These are phyloP conservation scores for Fagopyrum esculentum DNA, from an alignment of 148 eudicot genomes.

Conservation along the genomic window DNA sequence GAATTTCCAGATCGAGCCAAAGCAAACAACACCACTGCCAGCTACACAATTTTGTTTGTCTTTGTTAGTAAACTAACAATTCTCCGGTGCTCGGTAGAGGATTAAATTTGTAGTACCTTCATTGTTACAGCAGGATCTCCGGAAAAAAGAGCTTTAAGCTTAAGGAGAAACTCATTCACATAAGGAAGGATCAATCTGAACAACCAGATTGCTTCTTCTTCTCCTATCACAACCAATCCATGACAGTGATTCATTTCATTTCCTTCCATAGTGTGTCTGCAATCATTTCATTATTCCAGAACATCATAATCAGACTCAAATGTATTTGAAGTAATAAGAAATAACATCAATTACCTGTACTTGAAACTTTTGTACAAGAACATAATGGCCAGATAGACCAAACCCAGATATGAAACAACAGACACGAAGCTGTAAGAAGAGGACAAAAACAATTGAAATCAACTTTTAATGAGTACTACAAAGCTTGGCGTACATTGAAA, in stretches of 20 bases:
- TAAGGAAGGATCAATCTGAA: constrained; percentile 57
- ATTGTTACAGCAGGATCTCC: constrained; percentile 76
- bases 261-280: constrained; percentile 16
- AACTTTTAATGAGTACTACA: too few relatives aligned
- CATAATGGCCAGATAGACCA: constrained; percentile 55
- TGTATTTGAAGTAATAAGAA: background rate
- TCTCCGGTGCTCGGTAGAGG: background rate
- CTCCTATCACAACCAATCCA: constrained; percentile 38
- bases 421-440: constrained; percentile 50
- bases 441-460: background rate
- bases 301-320: too few relatives aligned
- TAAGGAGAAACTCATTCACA: constrained; percentile 61
- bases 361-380: constrained; percentile 56
- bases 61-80: background rate
- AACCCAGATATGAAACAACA: constrained; percentile 48
- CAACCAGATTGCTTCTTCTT: constrained; percentile 71
- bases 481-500: background rate
- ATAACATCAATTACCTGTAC: constrained; percentile 30
- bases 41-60: constrained; percentile 27
- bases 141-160: constrained; percentile 53
- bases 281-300: background rate
- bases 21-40: constrained; percentile 67
- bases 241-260: constrained; percentile 19
- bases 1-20: constrained; percentile 72
- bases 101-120: constrained; percentile 36